A percentile compares a stretch with the other conserved stretches of the same genome.
Conservation (phyloP, 1,284 basidiomycete genomes). For the Ganoderma lingzhi region DNA sequence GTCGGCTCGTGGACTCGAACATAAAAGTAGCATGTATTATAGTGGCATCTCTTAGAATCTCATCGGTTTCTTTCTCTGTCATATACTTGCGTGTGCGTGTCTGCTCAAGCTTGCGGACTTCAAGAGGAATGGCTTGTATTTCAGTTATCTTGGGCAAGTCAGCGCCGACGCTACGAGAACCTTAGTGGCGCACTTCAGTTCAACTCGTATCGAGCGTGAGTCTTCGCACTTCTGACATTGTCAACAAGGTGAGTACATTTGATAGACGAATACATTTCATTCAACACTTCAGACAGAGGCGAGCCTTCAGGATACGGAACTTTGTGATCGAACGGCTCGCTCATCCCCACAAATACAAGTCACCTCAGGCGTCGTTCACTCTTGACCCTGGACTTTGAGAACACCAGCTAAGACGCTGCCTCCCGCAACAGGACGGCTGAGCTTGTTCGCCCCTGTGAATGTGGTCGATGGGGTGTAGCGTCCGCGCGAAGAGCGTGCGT, state of each 20-base stretch:
- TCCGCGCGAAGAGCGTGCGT: conserved; percentile 1
- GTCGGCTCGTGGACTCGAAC: conserved; percentile 29
- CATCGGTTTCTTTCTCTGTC: conserved; percentile 20
- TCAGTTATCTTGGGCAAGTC: too few species aligned
- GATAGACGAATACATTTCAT: too few species aligned
- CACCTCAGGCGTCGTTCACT: not conserved
- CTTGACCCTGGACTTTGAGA: conserved; percentile 37
- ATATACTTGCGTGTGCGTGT: not conserved
- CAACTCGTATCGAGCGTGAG: too few species aligned
- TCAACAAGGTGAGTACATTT: too few species aligned
- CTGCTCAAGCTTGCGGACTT: too few species aligned
- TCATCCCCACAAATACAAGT: not conserved
- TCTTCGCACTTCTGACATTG: too few species aligned
- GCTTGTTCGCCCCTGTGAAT: conserved; percentile 53
- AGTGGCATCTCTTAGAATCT: conserved; percentile 31
- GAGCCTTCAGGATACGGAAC: not conserved
- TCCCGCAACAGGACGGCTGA: conserved; percentile 64
- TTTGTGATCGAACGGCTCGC: not conserved
- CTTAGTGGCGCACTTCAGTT: too few species aligned
- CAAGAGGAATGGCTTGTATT: too few species aligned
- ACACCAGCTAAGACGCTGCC: conserved; percentile 54
- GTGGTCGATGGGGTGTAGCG: not conserved
- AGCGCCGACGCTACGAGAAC: too few species aligned
- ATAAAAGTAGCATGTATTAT: conserved; percentile 34
- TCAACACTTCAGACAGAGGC: not conserved